Base-by-base conservation (phyloP, 2,329 filamentous ascomycete species). In the Pezicula radicicola region DNA sequence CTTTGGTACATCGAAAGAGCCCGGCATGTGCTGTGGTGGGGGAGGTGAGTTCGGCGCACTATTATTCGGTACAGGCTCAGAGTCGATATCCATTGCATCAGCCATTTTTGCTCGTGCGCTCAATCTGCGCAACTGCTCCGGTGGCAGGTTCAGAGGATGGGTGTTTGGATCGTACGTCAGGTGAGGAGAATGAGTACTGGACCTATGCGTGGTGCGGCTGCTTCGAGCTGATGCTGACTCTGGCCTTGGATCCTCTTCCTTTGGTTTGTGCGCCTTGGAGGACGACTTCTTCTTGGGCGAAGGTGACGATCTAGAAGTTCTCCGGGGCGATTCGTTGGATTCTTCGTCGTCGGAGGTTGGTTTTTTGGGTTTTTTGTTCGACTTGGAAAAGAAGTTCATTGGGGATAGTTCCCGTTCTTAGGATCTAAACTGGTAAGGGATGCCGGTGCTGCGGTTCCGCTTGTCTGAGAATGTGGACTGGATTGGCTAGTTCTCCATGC, bases 71-170 rank as follows among this genome's bases (percentile, higher is more conserved):
- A 71, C 72, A 50, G 66, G 74, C 63, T 90, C 86, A 59, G 80
- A 77, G 70, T 94, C 89, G 60, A 91, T 75, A 60, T 94, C 89
- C 87, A 93, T 91, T 50, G 70, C 68, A 56, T 76, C 72, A 51
- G 75, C 73, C 72, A 78, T 78, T 65, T 74, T 78, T 58, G 85
- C 86, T 56, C 91, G 78, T 61, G 79, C 79, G 46, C 87, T 90
- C 52, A 89, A 72, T 56, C 89, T 84, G 70, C 89, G 88, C 65
- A 91, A 82, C 78, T 96, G 87, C 75, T 96, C 91, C 44, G 91
- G 91, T 2, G 88, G 91, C 19, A 96, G 83, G 66, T 97, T 97
- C 48, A 97, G 80, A 37, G 93, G 93, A 70, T 97, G 92, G 3
- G 84, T 87, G 68, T 93, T 82, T 58, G 78, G 77, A 67, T 89